Evolutionary conservation across 768 basidiomycete genomes (phyloP).

Genomic region (Pleurotus salmoneostramineus): DNA sequence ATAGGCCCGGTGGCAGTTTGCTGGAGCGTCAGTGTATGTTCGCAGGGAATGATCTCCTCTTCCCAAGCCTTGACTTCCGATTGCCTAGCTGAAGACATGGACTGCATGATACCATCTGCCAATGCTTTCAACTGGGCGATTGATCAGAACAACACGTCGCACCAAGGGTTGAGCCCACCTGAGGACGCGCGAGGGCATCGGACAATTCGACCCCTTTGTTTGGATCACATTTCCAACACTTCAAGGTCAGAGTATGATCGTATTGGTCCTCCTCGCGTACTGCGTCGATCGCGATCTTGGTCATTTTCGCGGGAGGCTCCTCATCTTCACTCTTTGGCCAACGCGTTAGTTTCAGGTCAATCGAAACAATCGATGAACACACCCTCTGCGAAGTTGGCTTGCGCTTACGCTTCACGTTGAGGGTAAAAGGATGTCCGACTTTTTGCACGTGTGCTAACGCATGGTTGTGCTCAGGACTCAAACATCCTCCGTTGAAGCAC

Average conservation of each 20-base stretch:
- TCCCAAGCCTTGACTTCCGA: constrained; percentile 98
- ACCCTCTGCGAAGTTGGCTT: constrained; percentile 68
- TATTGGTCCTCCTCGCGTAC: constrained; percentile 91
- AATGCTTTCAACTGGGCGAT: constrained; percentile 46
- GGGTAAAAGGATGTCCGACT: constrained; percentile 68
- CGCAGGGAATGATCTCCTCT: constrained; percentile 86
- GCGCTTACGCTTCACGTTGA: constrained; percentile 74
- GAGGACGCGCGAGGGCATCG: constrained; percentile 29
- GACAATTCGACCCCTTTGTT: constrained; percentile 41
- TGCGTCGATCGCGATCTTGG: constrained; percentile 82
- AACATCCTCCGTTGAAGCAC: constrained; percentile 95
- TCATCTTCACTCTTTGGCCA: constrained; percentile 56
- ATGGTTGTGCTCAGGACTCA: constrained; percentile 60
- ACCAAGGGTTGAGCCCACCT: constrained; percentile 18
- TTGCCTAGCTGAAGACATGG: constrained; percentile 86
- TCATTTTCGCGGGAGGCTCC: constrained; percentile 88
- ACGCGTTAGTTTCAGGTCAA: neutral
- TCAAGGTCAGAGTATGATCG: constrained; percentile 57
- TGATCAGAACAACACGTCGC: neutral
- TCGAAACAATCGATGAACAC: constrained; percentile 25
- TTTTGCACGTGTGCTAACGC: constrained; percentile 68
- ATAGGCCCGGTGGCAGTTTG: constrained; percentile 43
- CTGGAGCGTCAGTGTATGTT: constrained; percentile 59
- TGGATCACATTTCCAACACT: constrained; percentile 74
- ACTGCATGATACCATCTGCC: constrained; percentile 66